Base-by-base conservation (phyloP, 2,329 filamentous ascomycete genomes). In the Ophiobolus disseminans region DNA sequence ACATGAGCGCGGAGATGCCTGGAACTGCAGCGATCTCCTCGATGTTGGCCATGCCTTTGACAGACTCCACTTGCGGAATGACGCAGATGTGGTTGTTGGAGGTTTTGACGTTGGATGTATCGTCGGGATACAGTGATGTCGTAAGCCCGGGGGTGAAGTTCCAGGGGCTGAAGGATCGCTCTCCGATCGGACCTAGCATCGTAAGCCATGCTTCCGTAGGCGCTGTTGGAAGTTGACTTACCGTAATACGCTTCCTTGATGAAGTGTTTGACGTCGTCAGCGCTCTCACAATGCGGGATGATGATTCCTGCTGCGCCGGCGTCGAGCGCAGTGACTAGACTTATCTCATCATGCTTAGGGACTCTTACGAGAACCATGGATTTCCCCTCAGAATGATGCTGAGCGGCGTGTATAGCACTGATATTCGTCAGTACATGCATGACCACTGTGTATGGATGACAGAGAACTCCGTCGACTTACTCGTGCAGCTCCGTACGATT, bases 131-230 rank as follows among this genome's bases (percentile, higher is more conserved):
- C 16, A 65, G 40, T 1, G 63, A 66, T 1, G 45, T 45, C 1
- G 39, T 37, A 6, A 65, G 21, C 4, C 60, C 62, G 0, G 62
- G 63, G 0, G 62, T 65, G 32, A 65, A 65, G 2, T 42, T 59
- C 62, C 63, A 66, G 0, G 63, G 63, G 30, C 53, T 58, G 58
- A 65, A 65, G 1, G 63, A 65, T 28, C 62, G 63, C 17, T 60
- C 52, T 16, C 63, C 63, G 13, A 53, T 25, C n/a, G 54, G 52
- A 4, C 45, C 58, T 58, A 35, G 14, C n/a, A 5, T 31, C 25
- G 13, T 48, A 11, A 54, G 43, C 28, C n/a, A 39, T 26, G 7
- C 3, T 7, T 17, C 22, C 9, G 25, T 20, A 23, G n/a, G 14
- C 16, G 17, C 25, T 8, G 25, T n/a, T n/a, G 25, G 13, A 10